Conservation (phyloP, 257 asterid species). For the Ocimum tenuiflorum region DNA sequence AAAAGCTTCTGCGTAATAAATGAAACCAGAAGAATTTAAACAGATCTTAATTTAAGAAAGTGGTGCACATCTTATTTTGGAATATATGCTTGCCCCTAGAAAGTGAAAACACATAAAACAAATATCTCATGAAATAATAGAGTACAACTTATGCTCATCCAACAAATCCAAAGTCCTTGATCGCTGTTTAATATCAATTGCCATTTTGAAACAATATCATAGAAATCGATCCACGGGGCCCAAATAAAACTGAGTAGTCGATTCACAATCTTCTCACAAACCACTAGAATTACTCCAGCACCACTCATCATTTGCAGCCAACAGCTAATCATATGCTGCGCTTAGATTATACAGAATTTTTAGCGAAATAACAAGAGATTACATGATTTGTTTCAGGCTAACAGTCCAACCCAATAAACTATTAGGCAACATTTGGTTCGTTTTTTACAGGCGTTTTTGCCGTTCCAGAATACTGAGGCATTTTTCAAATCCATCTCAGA, state of each 20-base stretch:
- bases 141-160: background rate
- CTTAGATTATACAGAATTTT: background rate
- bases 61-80: background rate
- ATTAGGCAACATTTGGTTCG: background rate
- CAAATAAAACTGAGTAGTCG: no score
- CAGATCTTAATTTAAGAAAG: no score
- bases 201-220: background rate
- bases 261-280: no score
- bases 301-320: background rate
- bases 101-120: background rate
- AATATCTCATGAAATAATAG: background rate
- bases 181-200: background rate
- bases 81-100: background rate
- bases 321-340: no score
- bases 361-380: background rate
- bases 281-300: background rate
- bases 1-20: background rate
- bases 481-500: background rate
- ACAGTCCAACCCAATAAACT: background rate
- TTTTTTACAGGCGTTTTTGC: background rate
- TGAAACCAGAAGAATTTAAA: background rate
- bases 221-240: background rate
- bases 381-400: background rate
- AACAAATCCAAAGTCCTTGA: background rate
- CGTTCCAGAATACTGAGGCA: background rate